These are phyloP conservation scores for Austroboletus festivus DNA, from an alignment of 768 basidiomycete genomes.

Conservation along the genomic window DNA sequence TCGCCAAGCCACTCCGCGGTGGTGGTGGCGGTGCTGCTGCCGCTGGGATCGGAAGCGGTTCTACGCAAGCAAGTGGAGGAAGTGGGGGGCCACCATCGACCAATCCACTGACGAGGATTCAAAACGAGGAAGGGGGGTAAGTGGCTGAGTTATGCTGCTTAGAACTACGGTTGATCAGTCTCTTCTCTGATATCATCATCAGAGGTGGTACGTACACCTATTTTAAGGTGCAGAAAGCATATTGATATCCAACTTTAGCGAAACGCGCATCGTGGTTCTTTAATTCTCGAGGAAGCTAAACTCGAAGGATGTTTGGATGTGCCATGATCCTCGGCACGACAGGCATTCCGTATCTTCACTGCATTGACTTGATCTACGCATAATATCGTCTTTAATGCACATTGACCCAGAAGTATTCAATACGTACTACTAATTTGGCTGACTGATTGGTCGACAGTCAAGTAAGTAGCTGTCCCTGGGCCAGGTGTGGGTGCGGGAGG, in stretches of 20 bases:
- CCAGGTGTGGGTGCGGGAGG: conserved; percentile 21
- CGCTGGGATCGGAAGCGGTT: conserved; percentile 39
- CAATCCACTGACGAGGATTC: conserved; percentile 68
- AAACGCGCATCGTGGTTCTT: conserved; percentile 96
- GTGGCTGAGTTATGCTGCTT: conserved; percentile 29
- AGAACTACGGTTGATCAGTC: conserved; percentile 16
- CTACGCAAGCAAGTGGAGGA: conserved; percentile 39
- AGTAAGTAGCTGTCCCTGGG: conserved; percentile 19
- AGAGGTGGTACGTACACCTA: conserved; percentile 32
- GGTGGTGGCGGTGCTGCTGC: conserved; percentile 64
- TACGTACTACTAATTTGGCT: conserved; percentile 33
- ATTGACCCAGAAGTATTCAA: conserved; percentile 10
- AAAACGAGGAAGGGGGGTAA: conserved; percentile 77
- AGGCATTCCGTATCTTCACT: not conserved
- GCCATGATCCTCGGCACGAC: conserved; percentile 11
- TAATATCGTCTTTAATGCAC: conserved; percentile 28
- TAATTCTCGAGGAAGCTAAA: conserved; percentile 68
- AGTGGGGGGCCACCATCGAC: conserved; percentile 48
- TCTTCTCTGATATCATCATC: conserved; percentile 21
- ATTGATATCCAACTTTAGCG: conserved; percentile 46
- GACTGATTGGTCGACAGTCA: not conserved
- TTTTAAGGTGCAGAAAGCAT: conserved; percentile 14
- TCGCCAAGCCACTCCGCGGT: conserved; percentile 94
- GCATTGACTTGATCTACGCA: conserved; percentile 28
- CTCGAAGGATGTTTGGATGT: conserved; percentile 17